Base-by-base conservation (phyloP, 208 protist species). In the Sergeia podlipaevii region DNA sequence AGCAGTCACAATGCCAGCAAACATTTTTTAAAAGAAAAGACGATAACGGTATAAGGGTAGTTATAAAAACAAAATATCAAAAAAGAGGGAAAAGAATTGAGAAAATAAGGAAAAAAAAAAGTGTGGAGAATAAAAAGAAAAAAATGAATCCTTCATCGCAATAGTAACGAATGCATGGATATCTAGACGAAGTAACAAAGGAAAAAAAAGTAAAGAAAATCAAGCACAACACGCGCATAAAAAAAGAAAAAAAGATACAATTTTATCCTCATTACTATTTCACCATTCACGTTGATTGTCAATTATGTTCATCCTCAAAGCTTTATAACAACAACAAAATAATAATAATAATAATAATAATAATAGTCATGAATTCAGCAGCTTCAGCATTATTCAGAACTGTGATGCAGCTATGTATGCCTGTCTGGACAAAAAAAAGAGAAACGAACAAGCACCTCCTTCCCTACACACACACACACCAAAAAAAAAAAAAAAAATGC, bases 191-290 rank as follows among this genome's bases (percentile, higher is more conserved):
- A 44, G 8, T 18, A 32, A 27, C 11, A 18, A 11, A 15, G 47
- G 6, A 60, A 39, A 38, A 34, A 56, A 41, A 24, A 68, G 27
- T 50, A 55, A 66, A 61, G 21, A 10, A 29, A 39, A 24, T 63
- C 23, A 2, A 49, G 4, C 43, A 7, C 43, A 33, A 53, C 17
- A 45, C 32, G 30, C 37, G 24, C 1, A 51, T 13, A 70, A 15
- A 26, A 27, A 8, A 43, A 1, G 13, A 10, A 1, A 17, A 60
- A 7, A 50, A 48, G 46, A 55, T 13, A 43, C 27, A 55, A 32
- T 18, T n/a, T n/a, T n/a, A n/a, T n/a, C n/a, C n/a, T n/a, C n/a
- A n/a, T n/a, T n/a, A n/a, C n/a, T n/a, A n/a, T n/a, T n/a, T n/a
- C n/a, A n/a, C n/a, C n/a, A n/a, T n/a, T n/a, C n/a, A n/a, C n/a